Conservation (phyloP, 148 eudicot species). For the Camellia lanceoleosa region DNA sequence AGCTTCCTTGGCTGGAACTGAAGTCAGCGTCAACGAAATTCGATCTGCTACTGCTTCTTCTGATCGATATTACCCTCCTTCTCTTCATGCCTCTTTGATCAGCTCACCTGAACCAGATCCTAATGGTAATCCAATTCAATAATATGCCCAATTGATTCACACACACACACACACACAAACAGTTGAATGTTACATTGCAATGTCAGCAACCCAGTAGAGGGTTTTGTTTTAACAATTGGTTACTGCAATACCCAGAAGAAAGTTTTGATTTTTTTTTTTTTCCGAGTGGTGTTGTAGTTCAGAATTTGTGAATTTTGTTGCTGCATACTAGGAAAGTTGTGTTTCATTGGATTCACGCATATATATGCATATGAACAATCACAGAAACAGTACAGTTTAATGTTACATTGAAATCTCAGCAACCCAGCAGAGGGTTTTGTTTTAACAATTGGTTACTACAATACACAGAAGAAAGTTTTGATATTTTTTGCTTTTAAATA, state of each 20-base stretch:
- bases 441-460: neutral
- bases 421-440: neutral
- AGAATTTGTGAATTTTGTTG: no score
- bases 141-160: neutral
- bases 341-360: neutral
- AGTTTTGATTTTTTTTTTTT: no score
- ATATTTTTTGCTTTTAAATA: neutral
- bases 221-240: no score
- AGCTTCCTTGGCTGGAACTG: slow-evolving; percentile 43
- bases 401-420: neutral
- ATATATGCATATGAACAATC: neutral
- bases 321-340: no score
- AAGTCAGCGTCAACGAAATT: slow-evolving; percentile 79
- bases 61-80: slow-evolving; percentile 71
- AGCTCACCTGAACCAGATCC: slow-evolving; percentile 46
- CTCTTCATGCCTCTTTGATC: slow-evolving; percentile 71
- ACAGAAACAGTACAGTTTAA: neutral
- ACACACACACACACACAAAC: neutral
- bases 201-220: neutral
- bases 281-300: no score
- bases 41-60: slow-evolving; percentile 66
- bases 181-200: neutral
- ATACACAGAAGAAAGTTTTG: neutral
- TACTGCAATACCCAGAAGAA: no score
- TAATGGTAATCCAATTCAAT: slow-evolving; percentile 19